Conservation (phyloP, 2,329 filamentous ascomycete genomes). For the Fusarium brachygibbosum region DNA sequence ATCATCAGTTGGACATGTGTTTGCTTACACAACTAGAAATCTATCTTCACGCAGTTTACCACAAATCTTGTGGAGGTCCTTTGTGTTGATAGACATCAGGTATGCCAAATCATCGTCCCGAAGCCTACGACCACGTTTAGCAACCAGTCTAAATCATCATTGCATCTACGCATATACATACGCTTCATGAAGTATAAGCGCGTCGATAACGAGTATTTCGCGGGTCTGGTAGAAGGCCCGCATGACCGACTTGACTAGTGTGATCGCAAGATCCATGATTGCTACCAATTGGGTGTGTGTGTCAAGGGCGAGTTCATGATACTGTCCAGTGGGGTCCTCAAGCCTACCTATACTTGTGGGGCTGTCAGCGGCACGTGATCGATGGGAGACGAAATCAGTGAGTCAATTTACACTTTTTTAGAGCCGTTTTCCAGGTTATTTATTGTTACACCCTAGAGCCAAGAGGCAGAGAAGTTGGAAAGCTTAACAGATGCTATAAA, state of each 20-base stretch:
- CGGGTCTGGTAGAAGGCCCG: slow-evolving; percentile 90
- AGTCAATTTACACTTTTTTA: no score
- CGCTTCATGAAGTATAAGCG: slow-evolving; percentile 84
- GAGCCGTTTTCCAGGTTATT: no score
- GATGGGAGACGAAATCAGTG: no score
- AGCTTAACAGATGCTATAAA: no score
- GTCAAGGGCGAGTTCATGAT: no score
- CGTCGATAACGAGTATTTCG: slow-evolving; percentile 87
- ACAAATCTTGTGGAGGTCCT: slow-evolving; percentile 91
- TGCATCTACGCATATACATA: slow-evolving; percentile 65
- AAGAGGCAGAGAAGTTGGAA: no score
- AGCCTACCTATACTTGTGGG: no score
- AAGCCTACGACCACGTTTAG: slow-evolving; percentile 75
- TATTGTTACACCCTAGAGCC: no score
- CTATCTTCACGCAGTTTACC: slow-evolving; percentile 88
- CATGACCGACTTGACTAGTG: slow-evolving; percentile 86
- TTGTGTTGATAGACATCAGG: slow-evolving; percentile 89
- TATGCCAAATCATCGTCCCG: slow-evolving; percentile 90
- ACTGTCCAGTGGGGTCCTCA: no score
- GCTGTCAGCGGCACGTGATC: no score
- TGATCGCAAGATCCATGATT: slow-evolving; percentile 71
- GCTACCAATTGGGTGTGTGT: no score
- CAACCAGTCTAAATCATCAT: slow-evolving; percentile 54
- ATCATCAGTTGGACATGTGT: not conserved
- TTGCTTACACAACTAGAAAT: slow-evolving; percentile 80